These are phyloP conservation scores for Pilaira anomala DNA, from an alignment of 192 early-diverging fungal species.

Conservation along the genomic window DNA sequence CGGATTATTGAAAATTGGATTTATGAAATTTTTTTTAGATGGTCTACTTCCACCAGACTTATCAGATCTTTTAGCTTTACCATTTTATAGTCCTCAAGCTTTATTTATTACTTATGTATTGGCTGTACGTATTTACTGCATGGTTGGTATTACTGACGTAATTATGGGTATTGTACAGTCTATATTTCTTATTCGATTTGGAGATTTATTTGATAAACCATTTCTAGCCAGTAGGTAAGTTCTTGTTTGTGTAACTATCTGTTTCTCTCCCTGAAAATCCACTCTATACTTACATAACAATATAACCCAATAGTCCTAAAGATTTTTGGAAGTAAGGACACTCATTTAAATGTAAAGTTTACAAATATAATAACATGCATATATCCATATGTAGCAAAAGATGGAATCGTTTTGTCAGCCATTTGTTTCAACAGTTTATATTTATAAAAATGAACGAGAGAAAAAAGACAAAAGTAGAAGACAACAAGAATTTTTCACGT, in stretches of 20 bases:
- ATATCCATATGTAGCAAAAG: not conserved
- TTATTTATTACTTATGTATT: conserved; percentile 6
- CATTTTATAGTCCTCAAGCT: not conserved
- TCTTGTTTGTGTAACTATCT: too few species aligned
- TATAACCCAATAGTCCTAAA: conserved; percentile 9
- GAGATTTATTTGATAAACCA: conserved; percentile 12
- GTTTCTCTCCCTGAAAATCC: too few species aligned
- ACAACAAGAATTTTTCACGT: not conserved
- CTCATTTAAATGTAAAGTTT: not conserved
- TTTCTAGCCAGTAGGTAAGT: conserved; percentile 6
- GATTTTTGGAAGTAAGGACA: conserved; percentile 16
- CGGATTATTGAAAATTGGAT: not conserved
- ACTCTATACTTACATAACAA: too few species aligned
- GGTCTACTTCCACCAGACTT: not conserved
- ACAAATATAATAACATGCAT: too few species aligned
- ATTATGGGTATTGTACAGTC: conserved; percentile 1
- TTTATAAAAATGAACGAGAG: not conserved
- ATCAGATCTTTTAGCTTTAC: not conserved
- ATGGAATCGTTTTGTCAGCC: conserved; percentile 3
- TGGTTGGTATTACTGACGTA: not conserved
- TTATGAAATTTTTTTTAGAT: not conserved
- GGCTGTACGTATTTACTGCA: conserved; percentile 8
- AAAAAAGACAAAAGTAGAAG: not conserved
- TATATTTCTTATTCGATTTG: not conserved
- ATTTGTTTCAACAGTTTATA: conserved; percentile 5